Evolutionary conservation across 768 basidiomycete species (phyloP).

Genomic region (Lentinula sp.): DNA sequence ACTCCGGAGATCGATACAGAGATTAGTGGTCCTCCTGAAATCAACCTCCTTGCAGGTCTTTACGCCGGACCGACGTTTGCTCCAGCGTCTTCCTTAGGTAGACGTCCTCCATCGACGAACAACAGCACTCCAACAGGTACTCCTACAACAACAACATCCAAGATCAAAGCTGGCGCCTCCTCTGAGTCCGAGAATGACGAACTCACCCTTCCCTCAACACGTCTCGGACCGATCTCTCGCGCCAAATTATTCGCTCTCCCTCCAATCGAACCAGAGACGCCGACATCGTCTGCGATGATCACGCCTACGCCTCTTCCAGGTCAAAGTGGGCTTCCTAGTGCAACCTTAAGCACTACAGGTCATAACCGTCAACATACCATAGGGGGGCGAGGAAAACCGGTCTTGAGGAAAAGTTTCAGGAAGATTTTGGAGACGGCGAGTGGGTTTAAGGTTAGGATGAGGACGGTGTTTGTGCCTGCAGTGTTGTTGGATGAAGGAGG

Average conservation of each 20-base stretch:
- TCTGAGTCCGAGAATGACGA: background rate
- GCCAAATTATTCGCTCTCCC: conserved; percentile 61
- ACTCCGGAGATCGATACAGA: conserved; percentile 32
- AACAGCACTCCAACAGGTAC: background rate
- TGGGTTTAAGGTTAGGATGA: conserved; percentile 87
- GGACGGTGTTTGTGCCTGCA: conserved; percentile 89
- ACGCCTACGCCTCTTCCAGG: conserved; percentile 3
- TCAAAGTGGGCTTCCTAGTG: conserved; percentile 2
- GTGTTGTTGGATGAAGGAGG: conserved; percentile 41
- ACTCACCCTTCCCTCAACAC: conserved; percentile 58
- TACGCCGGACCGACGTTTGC: conserved; percentile 40
- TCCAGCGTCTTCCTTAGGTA: background rate
- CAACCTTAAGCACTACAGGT: background rate
- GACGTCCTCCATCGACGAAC: background rate
- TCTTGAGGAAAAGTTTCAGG: conserved; percentile 81
- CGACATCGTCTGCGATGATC: conserved; percentile 43
- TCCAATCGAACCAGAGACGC: conserved; percentile 34
- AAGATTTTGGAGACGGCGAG: conserved; percentile 73
- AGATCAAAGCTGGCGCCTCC: conserved; percentile 9
- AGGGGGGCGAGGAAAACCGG: conserved; percentile 47
- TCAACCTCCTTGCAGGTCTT: conserved; percentile 64
- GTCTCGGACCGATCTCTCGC: conserved; percentile 65
- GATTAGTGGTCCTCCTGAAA: conserved; percentile 41
- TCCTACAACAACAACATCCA: conserved; percentile 33
- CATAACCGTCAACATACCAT: conserved; percentile 19